Evolutionary conservation across 768 basidiomycete genomes (phyloP).

Genomic region (Pleurotus pulmonarius): DNA sequence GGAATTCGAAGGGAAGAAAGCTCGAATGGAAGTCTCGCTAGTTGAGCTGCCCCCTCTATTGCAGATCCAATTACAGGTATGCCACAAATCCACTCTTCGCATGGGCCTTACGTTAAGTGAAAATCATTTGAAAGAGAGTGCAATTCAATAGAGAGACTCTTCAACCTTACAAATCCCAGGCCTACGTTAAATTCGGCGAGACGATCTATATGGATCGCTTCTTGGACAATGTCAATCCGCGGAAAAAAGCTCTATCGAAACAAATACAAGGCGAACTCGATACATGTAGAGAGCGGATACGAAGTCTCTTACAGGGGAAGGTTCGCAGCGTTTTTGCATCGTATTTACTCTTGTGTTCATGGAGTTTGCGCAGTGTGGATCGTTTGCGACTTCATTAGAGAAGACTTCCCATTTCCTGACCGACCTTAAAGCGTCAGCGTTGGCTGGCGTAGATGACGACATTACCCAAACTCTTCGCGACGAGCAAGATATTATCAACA

Average conservation of each 20-base stretch:
- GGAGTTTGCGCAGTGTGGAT: constrained; percentile 45
- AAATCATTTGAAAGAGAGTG: constrained; percentile 55
- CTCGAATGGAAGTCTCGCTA: constrained; percentile 81
- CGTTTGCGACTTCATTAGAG: constrained; percentile 54
- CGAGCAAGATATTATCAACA: constrained; percentile 50
- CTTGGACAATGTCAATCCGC: constrained; percentile 67
- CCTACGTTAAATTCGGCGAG: constrained; percentile 88
- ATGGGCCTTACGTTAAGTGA: neutral
- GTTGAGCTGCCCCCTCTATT: constrained; percentile 86
- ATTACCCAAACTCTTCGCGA: constrained; percentile 45
- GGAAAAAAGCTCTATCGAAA: constrained; percentile 70
- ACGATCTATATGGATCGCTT: constrained; percentile 91
- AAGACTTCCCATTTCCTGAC: constrained; percentile 56
- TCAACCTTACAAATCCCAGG: constrained; percentile 94
- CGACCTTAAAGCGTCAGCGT: constrained; percentile 34
- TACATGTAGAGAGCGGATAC: constrained; percentile 61
- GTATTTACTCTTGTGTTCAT: constrained; percentile 1
- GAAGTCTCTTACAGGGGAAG: constrained; percentile 66
- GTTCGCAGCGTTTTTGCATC: constrained; percentile 30
- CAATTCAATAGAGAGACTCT: constrained; percentile 92
- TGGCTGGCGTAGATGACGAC: constrained; percentile 59
- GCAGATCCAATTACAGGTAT: constrained; percentile 93
- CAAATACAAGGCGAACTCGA: constrained; percentile 65
- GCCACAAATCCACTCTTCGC: constrained; percentile 13
- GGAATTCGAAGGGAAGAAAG: constrained; percentile 84